Percentiles rank a stretch among this genome's conserved stretches.
Conservation (phyloP, 139 green algal genomes). For the Klebsormidium nitens region DNA sequence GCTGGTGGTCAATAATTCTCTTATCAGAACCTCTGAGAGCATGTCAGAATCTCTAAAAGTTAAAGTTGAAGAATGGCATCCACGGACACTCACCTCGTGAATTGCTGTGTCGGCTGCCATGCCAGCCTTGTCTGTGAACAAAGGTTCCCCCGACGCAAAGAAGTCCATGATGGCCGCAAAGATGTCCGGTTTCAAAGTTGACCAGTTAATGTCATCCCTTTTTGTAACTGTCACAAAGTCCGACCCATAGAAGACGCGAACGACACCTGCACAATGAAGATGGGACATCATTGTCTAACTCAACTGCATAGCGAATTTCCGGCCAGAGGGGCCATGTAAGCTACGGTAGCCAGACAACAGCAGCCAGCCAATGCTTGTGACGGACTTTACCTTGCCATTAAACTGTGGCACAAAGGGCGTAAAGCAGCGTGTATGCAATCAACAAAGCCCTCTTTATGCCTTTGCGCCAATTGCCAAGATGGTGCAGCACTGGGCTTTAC, state of each 20-base stretch:
- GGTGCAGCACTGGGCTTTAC: neutral
- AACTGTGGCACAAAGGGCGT: neutral
- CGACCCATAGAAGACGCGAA: conserved; percentile 84
- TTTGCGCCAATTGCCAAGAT: neutral
- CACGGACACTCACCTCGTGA: conserved; percentile 17
- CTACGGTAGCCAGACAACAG: neutral
- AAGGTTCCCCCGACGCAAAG: conserved; percentile 68
- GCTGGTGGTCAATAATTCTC: too few species aligned
- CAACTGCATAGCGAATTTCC: too few species aligned
- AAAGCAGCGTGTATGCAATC: conserved; percentile 1
- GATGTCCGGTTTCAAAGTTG: conserved; percentile 80
- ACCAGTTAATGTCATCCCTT: conserved; percentile 65
- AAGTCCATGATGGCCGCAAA: conserved; percentile 96
- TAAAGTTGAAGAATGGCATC: too few species aligned
- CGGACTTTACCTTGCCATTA: neutral
- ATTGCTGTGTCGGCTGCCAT: conserved; percentile 19
- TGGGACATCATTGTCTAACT: neutral
- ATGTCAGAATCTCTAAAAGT: too few species aligned
- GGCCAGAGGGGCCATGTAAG: neutral
- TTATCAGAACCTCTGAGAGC: too few species aligned
- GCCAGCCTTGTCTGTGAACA: conserved; percentile 54
- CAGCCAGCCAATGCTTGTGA: neutral
- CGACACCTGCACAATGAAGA: conserved; percentile 39
- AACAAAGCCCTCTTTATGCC: neutral
- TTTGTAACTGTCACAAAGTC: conserved; percentile 99